These are phyloP conservation scores for Plantago major DNA, from an alignment of 257 asterid species.

Conservation along the genomic window DNA sequence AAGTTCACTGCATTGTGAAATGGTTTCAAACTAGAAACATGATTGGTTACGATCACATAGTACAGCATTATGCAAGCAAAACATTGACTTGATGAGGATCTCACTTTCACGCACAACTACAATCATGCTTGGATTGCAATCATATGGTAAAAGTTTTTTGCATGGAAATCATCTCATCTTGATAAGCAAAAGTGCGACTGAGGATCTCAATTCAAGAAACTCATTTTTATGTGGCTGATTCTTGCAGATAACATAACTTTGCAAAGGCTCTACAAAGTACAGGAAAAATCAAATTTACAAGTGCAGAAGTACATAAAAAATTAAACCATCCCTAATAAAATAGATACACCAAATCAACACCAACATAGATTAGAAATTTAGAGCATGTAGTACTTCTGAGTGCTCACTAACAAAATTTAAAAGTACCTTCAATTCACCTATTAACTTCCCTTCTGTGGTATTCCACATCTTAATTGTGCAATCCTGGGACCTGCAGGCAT, in stretches of 20 bases:
- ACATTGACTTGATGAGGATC: not conserved
- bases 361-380: no score
- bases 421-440: slow-evolving; percentile 80
- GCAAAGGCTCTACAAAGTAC: no score
- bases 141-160: not conserved
- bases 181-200: slow-evolving; percentile 13
- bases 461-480: slow-evolving; percentile 96
- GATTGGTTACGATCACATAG: no score
- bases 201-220: slow-evolving; percentile 9
- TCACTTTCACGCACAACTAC: not conserved
- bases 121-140: not conserved
- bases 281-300: no score
- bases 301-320: no score
- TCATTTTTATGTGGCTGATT: not conserved
- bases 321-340: no score
- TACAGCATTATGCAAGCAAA: no score
- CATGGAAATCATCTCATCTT: not conserved
- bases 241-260: no score
- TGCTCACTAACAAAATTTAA: not conserved
- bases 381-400: not conserved
- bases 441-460: slow-evolving; percentile 79
- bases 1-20: not conserved
- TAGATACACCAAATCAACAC: no score
- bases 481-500: slow-evolving; percentile 75
- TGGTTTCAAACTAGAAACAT: no score